Evolutionary conservation across 2,329 filamentous ascomycete genomes (phyloP), one percentile per base, ranked within the genome.

Genomic region (Lachnellula occidentalis): DNA sequence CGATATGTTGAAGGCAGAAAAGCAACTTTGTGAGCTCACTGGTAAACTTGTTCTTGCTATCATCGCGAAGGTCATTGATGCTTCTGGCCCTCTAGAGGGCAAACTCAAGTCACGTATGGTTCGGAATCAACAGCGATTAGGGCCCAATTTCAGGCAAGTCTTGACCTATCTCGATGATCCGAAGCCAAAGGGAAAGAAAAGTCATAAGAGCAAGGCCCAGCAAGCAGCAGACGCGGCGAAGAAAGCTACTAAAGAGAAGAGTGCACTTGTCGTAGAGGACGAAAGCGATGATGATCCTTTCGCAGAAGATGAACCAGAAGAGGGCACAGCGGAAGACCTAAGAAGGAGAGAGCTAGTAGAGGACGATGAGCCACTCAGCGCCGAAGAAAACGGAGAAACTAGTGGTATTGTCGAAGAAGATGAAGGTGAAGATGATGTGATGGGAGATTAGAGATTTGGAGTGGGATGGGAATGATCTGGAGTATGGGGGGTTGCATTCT

Each of bases 1-100:
- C 47, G 79, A 80, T 39, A 82, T 85, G 54, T 78, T 96, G 34
- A 78, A 92, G 55, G 85, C 90, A 0, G 94, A 97, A 71, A 87
- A 92, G 67, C 82, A 85, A 19, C 79, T 97, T 1, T 97, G 92
- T 71, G 87, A 92, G 64, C 77, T 96, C 24, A 86, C 92, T 0
- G 87, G 85, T 58, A 95, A 94, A 68, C 82, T 95, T 43, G 88
- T 96, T 37, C 80, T 95, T 42, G 87, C 86, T 12, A 84, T 95
- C 21, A 76, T 88, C 9, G 89, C 85, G 19, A 84, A 83, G 51
- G 83, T 91, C 41, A 76, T 96, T 49, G 90, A 95, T 66, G 73
- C 77, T 42, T 76, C 74, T 1, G 83, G 81, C 6, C 73, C 79
- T 11, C 74, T 81, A 31, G 79, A 79, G 8, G 84, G 82, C 31